Evolutionary conservation across 2,329 filamentous ascomycete species (phyloP).

Genomic region (Monilinia vaccinii-corymbosi): DNA sequence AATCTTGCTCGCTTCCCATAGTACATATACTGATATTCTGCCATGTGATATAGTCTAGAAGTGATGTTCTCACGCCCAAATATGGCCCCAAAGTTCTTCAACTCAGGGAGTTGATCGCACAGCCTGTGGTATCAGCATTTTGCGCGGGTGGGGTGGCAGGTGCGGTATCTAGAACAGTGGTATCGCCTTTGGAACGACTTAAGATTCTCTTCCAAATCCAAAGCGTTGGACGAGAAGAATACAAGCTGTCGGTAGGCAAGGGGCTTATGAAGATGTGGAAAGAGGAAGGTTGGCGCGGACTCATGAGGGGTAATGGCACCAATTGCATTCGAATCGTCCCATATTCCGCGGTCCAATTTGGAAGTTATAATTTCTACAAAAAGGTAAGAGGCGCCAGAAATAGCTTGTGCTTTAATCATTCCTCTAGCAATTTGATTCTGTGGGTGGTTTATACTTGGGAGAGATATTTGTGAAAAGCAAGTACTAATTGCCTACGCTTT

Average conservation of each 20-base stretch:
- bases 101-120: slow-evolving; percentile 49
- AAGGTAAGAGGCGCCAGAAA: slow-evolving; percentile 47
- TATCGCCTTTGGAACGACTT: slow-evolving; percentile 87
- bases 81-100: slow-evolving; percentile 27
- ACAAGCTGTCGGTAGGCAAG: slow-evolving; percentile 84
- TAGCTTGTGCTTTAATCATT: background rate
- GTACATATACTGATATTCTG: background rate
- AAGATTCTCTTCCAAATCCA: slow-evolving; percentile 99
- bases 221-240: slow-evolving; percentile 80
- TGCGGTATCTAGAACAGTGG: slow-evolving; percentile 93
- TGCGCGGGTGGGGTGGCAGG: slow-evolving; percentile 90
- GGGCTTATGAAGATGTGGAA: slow-evolving; percentile 91
- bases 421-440: background rate
- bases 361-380: slow-evolving; percentile 97
- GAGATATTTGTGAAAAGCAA: background rate
- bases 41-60: slow-evolving; percentile 16
- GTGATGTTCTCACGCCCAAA: slow-evolving; percentile 25
- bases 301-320: slow-evolving; percentile 96
- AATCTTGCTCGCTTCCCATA: background rate
- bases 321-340: slow-evolving; percentile 98
- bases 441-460: background rate
- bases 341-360: slow-evolving; percentile 96
- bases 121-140: slow-evolving; percentile 85
- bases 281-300: slow-evolving; percentile 93
- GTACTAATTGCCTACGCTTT: background rate